Evolutionary conservation across 805 yeast species (phyloP), one percentile per base, ranked within the genome.

Genomic region (Ogataea methylovora): DNA sequence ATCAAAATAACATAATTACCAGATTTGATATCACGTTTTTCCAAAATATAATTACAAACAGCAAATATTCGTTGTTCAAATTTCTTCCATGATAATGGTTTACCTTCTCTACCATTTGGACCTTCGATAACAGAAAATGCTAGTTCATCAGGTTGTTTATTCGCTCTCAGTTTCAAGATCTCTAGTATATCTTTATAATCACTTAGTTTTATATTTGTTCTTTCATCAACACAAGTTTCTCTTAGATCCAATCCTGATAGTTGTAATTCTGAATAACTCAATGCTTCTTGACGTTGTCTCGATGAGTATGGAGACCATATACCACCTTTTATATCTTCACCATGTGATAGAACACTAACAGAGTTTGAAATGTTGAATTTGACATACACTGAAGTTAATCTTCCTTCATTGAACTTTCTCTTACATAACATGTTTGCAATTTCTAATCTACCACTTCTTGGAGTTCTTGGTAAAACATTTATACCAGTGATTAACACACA

Each of bases 401-500:
- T 65, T 2, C 97, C 97, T 43, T 77, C 82, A 27, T 78, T 65
- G 51, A 87, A 87, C 44, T 75, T 71, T 43, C 79, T 74, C 49
- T 79, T 84, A 58, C 84, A 86, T 48, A 78, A 70, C 82, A 78
- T 84, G 46, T 88, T 92, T 1, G 97, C 97, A 42, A 92, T 82
- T 46, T 92, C 97, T 15, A 85, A 67, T 8, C 96, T 80, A 16
- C 95, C 95, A 55, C 84, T 77, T 45, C 92, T 65, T 49, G 77
- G 65, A 22, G 94, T 80, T 50, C 95, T 73, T 4, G 98, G 96
- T 18, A 92, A 63, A 0, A 87, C 68, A 38, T 84, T 84, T 17
- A 84, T 80, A 18, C 85, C 81, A 1, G 90, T 81, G 3, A 88
- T 79, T 41, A 86, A 51, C 2, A 88, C 79, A 55, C 96, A 87